Percentiles rank a stretch among this genome's conserved stretches.
These are phyloP conservation scores for Ilex asprella DNA, from an alignment of 257 asterid species.

Conservation along the genomic window DNA sequence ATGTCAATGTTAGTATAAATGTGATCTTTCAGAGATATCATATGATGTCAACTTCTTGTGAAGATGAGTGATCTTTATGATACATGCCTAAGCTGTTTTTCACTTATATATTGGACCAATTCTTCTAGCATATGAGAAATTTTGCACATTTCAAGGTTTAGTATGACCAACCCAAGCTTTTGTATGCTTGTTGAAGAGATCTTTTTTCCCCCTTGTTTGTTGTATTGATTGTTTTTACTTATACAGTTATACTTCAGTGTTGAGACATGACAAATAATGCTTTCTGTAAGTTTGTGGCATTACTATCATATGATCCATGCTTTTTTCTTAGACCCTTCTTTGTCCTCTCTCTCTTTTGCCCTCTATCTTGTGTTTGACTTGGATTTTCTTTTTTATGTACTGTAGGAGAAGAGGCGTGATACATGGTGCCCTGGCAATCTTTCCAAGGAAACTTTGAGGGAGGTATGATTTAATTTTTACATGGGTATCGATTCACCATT, in stretches of 20 bases:
- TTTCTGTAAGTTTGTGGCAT: not conserved
- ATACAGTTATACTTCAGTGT: not conserved
- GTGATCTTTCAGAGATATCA: not conserved
- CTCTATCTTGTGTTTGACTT: conserved; percentile 6
- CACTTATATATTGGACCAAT: not conserved
- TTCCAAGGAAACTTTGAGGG: conserved; percentile 39
- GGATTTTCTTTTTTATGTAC: conserved; percentile 13
- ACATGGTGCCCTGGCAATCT: conserved; percentile 95
- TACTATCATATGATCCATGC: not conserved
- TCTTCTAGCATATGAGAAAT: not conserved
- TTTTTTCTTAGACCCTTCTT: conserved; percentile 1
- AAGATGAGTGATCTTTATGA: not conserved
- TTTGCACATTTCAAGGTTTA: not conserved
- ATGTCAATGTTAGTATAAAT: no score
- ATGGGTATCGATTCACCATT: not conserved
- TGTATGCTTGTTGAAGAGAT: no score
- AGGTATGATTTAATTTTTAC: conserved; percentile 39
- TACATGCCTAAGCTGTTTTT: not conserved
- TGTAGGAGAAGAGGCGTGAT: conserved; percentile 82
- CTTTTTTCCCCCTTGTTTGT: no score
- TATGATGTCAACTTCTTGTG: not conserved
- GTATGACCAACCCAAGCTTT: no score
- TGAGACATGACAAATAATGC: not conserved
- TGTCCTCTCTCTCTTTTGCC: conserved; percentile 6
- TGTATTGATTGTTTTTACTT: not conserved